Conservation (phyloP, 176 grass and related monocot genomes). For the Oryza glaberrima region DNA sequence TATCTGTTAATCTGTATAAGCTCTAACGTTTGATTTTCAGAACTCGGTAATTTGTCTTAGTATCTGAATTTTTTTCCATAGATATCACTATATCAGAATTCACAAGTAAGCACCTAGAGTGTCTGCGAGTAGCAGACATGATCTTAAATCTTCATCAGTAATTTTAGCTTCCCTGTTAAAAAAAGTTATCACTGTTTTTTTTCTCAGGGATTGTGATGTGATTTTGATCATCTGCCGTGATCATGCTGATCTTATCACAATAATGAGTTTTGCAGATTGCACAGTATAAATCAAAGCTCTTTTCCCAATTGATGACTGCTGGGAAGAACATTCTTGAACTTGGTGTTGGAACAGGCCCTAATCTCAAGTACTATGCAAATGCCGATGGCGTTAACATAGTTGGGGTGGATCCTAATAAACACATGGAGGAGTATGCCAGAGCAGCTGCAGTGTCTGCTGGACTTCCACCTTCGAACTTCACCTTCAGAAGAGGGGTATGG, state of each 20-base stretch:
- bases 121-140: background rate
- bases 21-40: background rate
- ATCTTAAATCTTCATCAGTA: background rate
- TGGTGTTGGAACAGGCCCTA: slow-evolving; percentile 83
- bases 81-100: background rate
- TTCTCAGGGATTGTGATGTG: background rate
- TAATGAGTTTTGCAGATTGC: slow-evolving; percentile 73
- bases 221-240: background rate
- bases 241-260: slow-evolving; percentile 6
- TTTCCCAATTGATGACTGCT: slow-evolving; percentile 48
- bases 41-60: background rate
- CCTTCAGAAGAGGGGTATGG: slow-evolving; percentile 74
- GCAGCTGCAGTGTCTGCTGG: slow-evolving; percentile 62
- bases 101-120: background rate
- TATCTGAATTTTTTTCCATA: background rate
- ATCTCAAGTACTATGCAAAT: slow-evolving; percentile 81
- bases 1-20: background rate
- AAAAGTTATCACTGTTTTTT: background rate
- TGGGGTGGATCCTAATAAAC: slow-evolving; percentile 85
- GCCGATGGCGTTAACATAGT: slow-evolving; percentile 38
- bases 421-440: slow-evolving; percentile 85
- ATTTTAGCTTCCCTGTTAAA: background rate
- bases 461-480: slow-evolving; percentile 60
- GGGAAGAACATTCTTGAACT: slow-evolving; percentile 69
- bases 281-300: slow-evolving; percentile 74